Evolutionary conservation across 768 basidiomycete species (phyloP), one percentile per base, ranked within the genome.

Genomic region (Russula foetens): DNA sequence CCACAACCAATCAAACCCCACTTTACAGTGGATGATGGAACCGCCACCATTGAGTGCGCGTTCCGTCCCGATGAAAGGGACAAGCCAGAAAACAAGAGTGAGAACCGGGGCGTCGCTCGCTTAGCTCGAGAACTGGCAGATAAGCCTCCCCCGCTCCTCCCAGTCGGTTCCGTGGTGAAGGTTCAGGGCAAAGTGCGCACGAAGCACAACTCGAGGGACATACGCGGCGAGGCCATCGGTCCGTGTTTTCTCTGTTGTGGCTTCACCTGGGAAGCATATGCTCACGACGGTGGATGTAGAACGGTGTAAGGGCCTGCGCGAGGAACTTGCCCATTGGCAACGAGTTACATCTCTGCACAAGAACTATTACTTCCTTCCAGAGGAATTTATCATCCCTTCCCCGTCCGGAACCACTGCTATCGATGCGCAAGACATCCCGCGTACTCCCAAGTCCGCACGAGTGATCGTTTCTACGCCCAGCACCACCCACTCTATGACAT

Each of bases 21-120:
- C 4, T 50, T 21, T 7, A 29, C 53, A 91, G 87, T 91, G 60
- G 90, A 92, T 67, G 90, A 92, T 65, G 87, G 88, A 6, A 86
- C 88, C 1, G 83, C 75, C 29, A 83, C 86, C 4, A 76, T 92
- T 26, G 88, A 91, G 48, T 91, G 89, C 66, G 67, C 75, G 3
- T 78, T 82, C 67, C 75, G 73, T 6, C 8, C 17, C 23, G 49
- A 53, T 4, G 45, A 58, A n/a, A n/a, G n/a, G 38, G 38, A 41
- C 29, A 35, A 26, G 14, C 53, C 45, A 14, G 29, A 39, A 26
- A 39, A 7, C n/a, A 35, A 35, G 39, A 53, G 14, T 24, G 29
- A 23, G 24, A 33, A 28, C 2, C 35, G 15, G 28, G 19, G 1
- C 23, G 5, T 31, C 28, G 15, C 2, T 14, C 19, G 21, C n/a